These are phyloP conservation scores for Chrysanthemum makinoi DNA, from an alignment of 129 eudicot species.

Conservation along the genomic window DNA sequence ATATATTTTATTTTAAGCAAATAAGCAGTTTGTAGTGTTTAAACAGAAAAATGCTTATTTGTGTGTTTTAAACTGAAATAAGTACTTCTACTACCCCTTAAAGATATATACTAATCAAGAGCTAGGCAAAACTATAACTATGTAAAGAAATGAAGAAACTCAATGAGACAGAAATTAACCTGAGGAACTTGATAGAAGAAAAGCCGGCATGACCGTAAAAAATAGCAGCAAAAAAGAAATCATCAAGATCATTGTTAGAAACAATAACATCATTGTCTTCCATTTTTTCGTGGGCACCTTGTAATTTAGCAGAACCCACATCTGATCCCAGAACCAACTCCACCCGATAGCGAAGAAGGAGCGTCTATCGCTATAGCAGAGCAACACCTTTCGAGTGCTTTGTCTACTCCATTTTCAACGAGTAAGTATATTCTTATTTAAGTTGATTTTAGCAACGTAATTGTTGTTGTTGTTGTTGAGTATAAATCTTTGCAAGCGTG, in stretches of 20 bases:
- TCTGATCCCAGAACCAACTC: conserved; percentile 47
- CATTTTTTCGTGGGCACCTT: conserved; percentile 95
- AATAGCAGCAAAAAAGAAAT: conserved; percentile 80
- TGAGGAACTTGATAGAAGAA: conserved; percentile 78
- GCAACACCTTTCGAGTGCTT: conserved; percentile 40
- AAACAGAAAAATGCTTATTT: no score
- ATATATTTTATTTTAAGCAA: no score
- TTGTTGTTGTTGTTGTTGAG: conserved; percentile 33
- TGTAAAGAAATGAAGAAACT: neutral
- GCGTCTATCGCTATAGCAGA: conserved; percentile 84
- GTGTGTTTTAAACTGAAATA: no score
- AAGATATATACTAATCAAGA: no score
- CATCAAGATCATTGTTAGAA: conserved; percentile 41
- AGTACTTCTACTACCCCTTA: no score
- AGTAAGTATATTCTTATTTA: conserved; percentile 26
- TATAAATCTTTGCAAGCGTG: conserved; percentile 60
- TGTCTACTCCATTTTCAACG: neutral
- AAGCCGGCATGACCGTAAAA: conserved; percentile 96
- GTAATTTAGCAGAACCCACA: conserved; percentile 79
- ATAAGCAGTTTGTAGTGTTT: no score
- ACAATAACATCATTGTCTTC: conserved; percentile 81
- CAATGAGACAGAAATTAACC: conserved; percentile 37
- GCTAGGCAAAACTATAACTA: no score
- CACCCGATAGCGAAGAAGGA: conserved; percentile 44
- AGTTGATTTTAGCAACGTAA: conserved; percentile 16